Evolutionary conservation across 2,329 filamentous ascomycete genomes (phyloP), one percentile per base, ranked within the genome.

Genomic region (Sclerotinia minor): DNA sequence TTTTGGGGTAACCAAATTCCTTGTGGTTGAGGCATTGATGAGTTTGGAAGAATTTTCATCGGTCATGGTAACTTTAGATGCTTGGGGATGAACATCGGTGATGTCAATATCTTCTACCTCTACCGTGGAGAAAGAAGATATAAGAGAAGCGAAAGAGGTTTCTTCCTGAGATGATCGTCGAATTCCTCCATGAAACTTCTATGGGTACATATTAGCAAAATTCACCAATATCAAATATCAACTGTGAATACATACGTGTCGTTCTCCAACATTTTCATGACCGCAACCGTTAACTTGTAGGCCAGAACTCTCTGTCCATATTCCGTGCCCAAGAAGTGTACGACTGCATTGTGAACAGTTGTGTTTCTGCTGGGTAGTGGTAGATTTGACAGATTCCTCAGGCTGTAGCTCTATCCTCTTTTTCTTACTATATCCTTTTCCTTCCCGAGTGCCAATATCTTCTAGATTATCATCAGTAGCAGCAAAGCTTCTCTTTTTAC

Each of bases 241-340:
- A 29, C 29, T 32, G 35, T 35, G 2, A 35, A 24, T 24, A 50
- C n/a, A 61, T 50, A 50, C 59, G 19, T 2, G 21, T n/a, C 21
- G 24, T 61, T 11, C 29, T 19, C n/a, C 21, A 29, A 17, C 21
- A 38, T 11, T 17, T 24, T 15, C 21, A 11, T 7, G 19, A 4
- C 2, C 8, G 24, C 45, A 11, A 17, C 24, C 29, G 2, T 11
- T 13, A 19, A 19, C 21, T 6, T 2, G n/a, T 19, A 29, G 9
- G 8, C 53, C 29, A 35, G 15, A 19, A 21, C 21, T 5, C 29
- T 50, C 29, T 2, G 1, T 19, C n/a, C 45, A 38, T 35, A 6
- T 8, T 4, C 9, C n/a, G 2, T 24, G 6, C 1, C 26, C 13
- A 9, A n/a, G n/a, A 7, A 0, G 17, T 24, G 4, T 1, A 15